phyloP scores from a whole-genome alignment of 2,329 filamentous ascomycete genomes.

The Spiromastix sp. region DNA sequence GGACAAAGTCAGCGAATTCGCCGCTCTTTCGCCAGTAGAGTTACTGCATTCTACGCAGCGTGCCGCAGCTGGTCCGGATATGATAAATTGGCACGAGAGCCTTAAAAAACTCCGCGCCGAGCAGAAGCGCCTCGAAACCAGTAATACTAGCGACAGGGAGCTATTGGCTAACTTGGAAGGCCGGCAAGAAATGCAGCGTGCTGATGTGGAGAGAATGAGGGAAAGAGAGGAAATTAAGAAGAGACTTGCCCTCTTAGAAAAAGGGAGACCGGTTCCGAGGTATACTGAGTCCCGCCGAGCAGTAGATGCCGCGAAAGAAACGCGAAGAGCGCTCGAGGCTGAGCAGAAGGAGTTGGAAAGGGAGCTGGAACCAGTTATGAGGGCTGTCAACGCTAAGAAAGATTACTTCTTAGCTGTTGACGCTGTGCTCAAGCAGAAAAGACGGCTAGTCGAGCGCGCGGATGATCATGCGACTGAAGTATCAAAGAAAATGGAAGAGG shows the following conservation, averaged over 20 bases:
- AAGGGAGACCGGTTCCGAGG: constrained; percentile 53
- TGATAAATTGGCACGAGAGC: constrained; percentile 66
- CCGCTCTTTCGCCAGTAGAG: constrained; percentile 68
- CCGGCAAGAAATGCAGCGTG: constrained; percentile 63
- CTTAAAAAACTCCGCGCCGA: constrained; percentile 61
- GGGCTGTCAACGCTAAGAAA: constrained; percentile 59
- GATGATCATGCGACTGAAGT: constrained; percentile 39
- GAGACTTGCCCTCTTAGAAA: constrained; percentile 54
- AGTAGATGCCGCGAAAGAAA: constrained; percentile 44
- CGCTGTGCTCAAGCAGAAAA: constrained; percentile 45
- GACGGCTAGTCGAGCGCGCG: constrained; percentile 41
- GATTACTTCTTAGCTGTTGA: constrained; percentile 50
- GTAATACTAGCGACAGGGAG: constrained; percentile 50
- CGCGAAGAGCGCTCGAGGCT: constrained; percentile 43
- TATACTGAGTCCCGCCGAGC: constrained; percentile 48
- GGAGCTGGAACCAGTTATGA: constrained; percentile 56
- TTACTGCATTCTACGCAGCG: constrained; percentile 77
- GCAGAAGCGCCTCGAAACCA: constrained; percentile 54
- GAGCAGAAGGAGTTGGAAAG: constrained; percentile 52
- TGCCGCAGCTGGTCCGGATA: constrained; percentile 72
- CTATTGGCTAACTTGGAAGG: constrained; percentile 57
- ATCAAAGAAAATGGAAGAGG: constrained; percentile 32
- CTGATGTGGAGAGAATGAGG: constrained; percentile 71
- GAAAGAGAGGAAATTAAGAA: constrained; percentile 61
- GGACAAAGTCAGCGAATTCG: constrained; percentile 91